Conservation (phyloP, 2,329 filamentous ascomycete species). For the Rugonectria rugulosa region DNA sequence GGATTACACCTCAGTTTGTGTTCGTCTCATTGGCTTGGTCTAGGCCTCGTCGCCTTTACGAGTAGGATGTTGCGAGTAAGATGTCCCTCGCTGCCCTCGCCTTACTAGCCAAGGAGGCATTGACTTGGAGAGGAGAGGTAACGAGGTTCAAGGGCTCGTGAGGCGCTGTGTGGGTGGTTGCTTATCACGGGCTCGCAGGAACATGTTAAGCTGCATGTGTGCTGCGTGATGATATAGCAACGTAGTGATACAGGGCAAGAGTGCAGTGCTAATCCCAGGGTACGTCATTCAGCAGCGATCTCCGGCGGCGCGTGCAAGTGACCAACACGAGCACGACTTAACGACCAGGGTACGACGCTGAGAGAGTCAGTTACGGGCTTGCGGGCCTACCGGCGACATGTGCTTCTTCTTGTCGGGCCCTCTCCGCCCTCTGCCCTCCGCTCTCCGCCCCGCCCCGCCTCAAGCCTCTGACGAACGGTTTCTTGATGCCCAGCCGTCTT, state of each 20-base stretch:
- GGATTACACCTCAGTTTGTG: too few relatives aligned
- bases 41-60: too few relatives aligned
- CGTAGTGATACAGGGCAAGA: conserved; percentile 1
- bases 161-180: too few relatives aligned
- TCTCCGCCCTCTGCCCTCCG: too few relatives aligned
- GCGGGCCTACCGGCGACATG: conserved; percentile 7
- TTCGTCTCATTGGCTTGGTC: too few relatives aligned
- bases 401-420: too few relatives aligned
- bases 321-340: too few relatives aligned
- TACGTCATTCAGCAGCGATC: conserved; percentile 38
- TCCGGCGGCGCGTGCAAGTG: conserved; percentile 26
- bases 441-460: conserved; percentile 12
- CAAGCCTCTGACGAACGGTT: background rate
- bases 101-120: too few relatives aligned
- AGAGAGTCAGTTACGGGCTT: background rate
- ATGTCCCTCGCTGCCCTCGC: too few relatives aligned
- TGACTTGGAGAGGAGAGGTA: too few relatives aligned
- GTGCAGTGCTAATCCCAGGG: conserved; percentile 17
- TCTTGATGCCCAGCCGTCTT: background rate
- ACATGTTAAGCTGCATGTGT: background rate
- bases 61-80: too few relatives aligned
- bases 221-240: conserved; percentile 3
- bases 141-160: too few relatives aligned
- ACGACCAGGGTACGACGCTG: conserved; percentile 3
- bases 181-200: background rate